A percentile compares a stretch with the other conserved stretches of the same genome.
Evolutionary conservation across 345 rosid species (phyloP).

Genomic region (Moricandia arvensis): DNA sequence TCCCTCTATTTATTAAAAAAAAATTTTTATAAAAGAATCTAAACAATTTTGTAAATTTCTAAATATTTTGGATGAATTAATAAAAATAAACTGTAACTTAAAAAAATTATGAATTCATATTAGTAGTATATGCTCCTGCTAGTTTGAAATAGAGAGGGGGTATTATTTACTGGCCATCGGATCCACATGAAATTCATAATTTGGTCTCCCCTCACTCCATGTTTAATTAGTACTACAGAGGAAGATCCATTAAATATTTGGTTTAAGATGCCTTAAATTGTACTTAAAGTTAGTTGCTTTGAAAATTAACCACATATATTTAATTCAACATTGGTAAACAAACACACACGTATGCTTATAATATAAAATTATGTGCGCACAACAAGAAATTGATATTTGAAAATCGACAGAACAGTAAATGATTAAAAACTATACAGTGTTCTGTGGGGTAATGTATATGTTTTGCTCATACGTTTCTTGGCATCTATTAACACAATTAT

Average conservation of each 20-base stretch:
- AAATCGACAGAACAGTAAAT: conserved; percentile 11
- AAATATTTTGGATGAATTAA: background rate
- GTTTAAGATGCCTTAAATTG: conserved; percentile 33
- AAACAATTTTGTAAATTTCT: background rate
- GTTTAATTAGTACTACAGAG: background rate
- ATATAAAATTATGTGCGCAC: background rate
- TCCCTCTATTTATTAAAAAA: background rate
- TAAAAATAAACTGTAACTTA: background rate
- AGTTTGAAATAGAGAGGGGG: background rate
- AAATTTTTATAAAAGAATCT: background rate
- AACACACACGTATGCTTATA: conserved; percentile 14
- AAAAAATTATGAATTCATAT: background rate
- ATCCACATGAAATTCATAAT: conserved; percentile 23
- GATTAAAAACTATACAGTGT: conserved; percentile 19
- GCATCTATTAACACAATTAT: background rate
- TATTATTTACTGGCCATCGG: conserved; percentile 6
- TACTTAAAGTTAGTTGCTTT: conserved; percentile 39
- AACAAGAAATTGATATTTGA: conserved; percentile 23
- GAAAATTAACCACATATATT: conserved; percentile 26
- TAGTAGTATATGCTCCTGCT: background rate
- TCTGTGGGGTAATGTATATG: background rate
- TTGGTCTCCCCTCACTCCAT: conserved; percentile 23
- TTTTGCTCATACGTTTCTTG: conserved; percentile 11
- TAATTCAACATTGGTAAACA: conserved; percentile 21
- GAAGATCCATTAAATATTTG: conserved; percentile 14